These are phyloP conservation scores for Pythium chondricola DNA, from an alignment of 352 stramenopile species.

Conservation along the genomic window DNA sequence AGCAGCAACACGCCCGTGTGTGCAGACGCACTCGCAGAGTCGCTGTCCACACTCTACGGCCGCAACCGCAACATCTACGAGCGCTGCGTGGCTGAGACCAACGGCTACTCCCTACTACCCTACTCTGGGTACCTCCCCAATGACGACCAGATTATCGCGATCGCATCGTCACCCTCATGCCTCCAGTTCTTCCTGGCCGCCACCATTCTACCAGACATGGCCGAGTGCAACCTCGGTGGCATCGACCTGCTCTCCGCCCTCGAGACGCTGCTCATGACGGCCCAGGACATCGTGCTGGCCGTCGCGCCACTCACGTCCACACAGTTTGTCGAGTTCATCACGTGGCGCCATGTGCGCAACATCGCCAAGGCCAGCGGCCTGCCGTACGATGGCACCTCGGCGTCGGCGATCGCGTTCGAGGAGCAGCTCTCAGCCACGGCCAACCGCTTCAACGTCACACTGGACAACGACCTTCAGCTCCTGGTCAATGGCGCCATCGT, in stretches of 20 bases:
- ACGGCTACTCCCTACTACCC: conserved; percentile 51
- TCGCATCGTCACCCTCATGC: conserved; percentile 41
- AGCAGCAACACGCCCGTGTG: conserved; percentile 12
- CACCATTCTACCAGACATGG: conserved; percentile 31
- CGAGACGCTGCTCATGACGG: conserved; percentile 63
- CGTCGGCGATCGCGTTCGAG: conserved; percentile 42
- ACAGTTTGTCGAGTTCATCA: conserved; percentile 45
- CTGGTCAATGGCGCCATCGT: conserved; percentile 1
- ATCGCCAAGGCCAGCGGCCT: conserved; percentile 34
- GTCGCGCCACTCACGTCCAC: conserved; percentile 22
- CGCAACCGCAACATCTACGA: conserved; percentile 45
- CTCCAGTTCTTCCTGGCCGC: conserved; percentile 38
- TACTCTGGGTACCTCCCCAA: conserved; percentile 45
- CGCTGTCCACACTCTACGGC: conserved; percentile 35
- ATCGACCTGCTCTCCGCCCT: conserved; percentile 47
- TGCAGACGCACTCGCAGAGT: conserved; percentile 13
- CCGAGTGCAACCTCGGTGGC: conserved; percentile 41
- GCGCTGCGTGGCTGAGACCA: conserved; percentile 33
- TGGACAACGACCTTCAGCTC: conserved; percentile 4
- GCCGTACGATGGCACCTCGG: conserved; percentile 44
- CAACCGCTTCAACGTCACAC: conserved; percentile 1
- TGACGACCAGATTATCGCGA: conserved; percentile 24
- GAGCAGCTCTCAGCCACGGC: conserved; percentile 20
- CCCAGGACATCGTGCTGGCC: conserved; percentile 27
- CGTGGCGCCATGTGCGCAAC: conserved; percentile 47